These are phyloP conservation scores for Pugionium cornutum DNA, from an alignment of 345 rosid species.

Conservation along the genomic window DNA sequence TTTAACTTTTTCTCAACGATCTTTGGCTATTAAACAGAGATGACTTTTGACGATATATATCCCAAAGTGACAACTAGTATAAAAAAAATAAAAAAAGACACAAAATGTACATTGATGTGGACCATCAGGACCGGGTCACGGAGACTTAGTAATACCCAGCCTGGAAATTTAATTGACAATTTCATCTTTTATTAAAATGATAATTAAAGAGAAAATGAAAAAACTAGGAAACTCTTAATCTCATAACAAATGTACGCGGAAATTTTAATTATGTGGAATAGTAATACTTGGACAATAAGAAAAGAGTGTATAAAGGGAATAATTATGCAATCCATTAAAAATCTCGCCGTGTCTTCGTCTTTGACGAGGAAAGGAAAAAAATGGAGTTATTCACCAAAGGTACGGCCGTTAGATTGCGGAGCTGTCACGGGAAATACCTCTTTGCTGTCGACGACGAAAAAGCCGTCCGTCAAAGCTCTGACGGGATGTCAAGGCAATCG, in stretches of 20 bases:
- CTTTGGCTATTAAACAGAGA: not conserved
- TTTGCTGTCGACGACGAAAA: constrained; percentile 66
- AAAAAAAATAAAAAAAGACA: not conserved
- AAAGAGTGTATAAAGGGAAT: not conserved
- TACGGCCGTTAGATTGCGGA: constrained; percentile 66
- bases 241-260: constrained; percentile 14
- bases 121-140: constrained; percentile 13
- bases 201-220: not conserved
- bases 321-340: not conserved
- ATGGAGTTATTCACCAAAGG: constrained; percentile 73
- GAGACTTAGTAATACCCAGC: constrained; percentile 21
- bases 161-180: constrained; percentile 19
- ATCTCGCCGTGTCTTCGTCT: constrained; percentile 3
- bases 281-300: constrained; percentile 9
- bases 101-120: constrained; percentile 9
- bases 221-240: constrained; percentile 12
- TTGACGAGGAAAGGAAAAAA: not conserved
- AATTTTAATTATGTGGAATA: constrained; percentile 5
- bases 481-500: constrained; percentile 50
- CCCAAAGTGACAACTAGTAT: constrained; percentile 11
- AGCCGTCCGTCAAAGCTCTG: constrained; percentile 66
- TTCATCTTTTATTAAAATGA: constrained; percentile 1
- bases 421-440: constrained; percentile 80
- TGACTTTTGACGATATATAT: constrained; percentile 12
- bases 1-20: too few species aligned